Conservation (phyloP, 2,329 filamentous ascomycete species). For the Hypoxylon rubiginosum region DNA sequence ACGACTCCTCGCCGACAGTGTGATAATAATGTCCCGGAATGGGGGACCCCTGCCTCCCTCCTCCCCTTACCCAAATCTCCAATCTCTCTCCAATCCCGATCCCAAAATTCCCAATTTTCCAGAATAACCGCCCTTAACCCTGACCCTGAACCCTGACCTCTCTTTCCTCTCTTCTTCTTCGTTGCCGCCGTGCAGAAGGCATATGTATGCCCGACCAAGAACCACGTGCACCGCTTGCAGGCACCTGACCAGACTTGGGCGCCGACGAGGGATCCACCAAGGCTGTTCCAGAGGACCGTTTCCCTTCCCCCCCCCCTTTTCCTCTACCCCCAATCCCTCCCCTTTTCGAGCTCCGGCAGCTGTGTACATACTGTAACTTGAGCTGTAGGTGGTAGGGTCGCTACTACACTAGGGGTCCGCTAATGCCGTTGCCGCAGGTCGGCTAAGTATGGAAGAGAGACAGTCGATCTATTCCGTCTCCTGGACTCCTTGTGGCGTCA, state of each 20-base stretch:
- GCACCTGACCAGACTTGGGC: conserved; percentile 36
- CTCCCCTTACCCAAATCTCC: background rate
- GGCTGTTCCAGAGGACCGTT: conserved; percentile 7
- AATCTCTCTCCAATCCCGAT: conserved; percentile 16
- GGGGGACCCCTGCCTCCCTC: conserved; percentile 1
- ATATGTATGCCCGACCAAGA: conserved; percentile 33
- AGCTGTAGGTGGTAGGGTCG: background rate
- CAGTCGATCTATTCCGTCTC: conserved; percentile 18
- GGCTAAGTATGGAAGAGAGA: conserved; percentile 4
- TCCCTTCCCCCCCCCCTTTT: background rate
- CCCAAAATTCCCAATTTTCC: conserved; percentile 25
- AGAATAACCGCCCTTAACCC: conserved; percentile 40
- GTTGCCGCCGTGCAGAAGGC: conserved; percentile 31
- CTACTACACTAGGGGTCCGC: background rate
- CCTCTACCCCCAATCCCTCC: background rate
- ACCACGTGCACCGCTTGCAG: conserved; percentile 29
- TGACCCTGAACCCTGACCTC: conserved; percentile 25
- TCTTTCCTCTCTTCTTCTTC: conserved; percentile 2
- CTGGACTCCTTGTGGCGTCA: conserved; percentile 22
- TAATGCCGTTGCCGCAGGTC: conserved; percentile 18
- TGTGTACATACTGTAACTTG: background rate
- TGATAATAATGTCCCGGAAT: conserved; percentile 1
- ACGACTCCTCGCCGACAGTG: conserved; percentile 6
- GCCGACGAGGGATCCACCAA: conserved; percentile 24
- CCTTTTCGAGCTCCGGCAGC: conserved; percentile 14